Evolutionary conservation across 2,329 filamentous ascomycete species (phyloP), one percentile per base, ranked within the genome.

Genomic region (Fonsecaea erecta): DNA sequence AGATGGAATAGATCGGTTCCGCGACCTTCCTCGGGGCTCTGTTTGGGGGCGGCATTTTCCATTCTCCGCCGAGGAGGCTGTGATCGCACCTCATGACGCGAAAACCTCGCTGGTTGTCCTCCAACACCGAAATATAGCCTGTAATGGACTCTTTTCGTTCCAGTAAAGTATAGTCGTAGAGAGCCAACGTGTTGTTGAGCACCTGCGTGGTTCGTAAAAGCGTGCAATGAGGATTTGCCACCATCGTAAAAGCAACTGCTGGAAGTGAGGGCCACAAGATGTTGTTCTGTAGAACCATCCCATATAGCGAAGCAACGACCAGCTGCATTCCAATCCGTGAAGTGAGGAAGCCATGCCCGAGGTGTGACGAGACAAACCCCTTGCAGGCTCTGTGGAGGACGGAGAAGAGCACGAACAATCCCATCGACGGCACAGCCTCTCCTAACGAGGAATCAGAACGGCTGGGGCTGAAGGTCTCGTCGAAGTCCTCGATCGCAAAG

Each of bases 1-100:
- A 99, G n/a, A 98, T 90, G 9, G 92, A 90, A 75, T 98, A 99
- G 62, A 99, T 92, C 0, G 94, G 92, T 77, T 99, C 95, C 11
- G 87, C 86, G 18, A 92, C 80, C 52, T 84, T 76, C 71, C 82
- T 79, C 53, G 75, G 66, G 1, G 76, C 75, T 1, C 83, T 57
- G 78, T 82, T 65, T 75, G 88, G 77, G 73, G 77, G 68, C 21
- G 74, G 70, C 78, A 80, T 71, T 46, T 82, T 82, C 94, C 94
- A 99, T 77, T 97, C 91, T 37, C 95, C 95, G 46, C 95, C 95
- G 1, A 99, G 84, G 34, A 99, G 83, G 73, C 93, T 97, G 77
- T 99, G 95, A 73, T 98, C 95, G 76, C 93, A 97, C 66, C 95
- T 87, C 83, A 99, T 86, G 16, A 93, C 87, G 1, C 93, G 86